A percentile compares a stretch with the other conserved stretches of the same genome.
These are phyloP conservation scores for Lichtheimia corymbifera DNA, from an alignment of 371 early-diverging fungal species.

Conservation along the genomic window DNA sequence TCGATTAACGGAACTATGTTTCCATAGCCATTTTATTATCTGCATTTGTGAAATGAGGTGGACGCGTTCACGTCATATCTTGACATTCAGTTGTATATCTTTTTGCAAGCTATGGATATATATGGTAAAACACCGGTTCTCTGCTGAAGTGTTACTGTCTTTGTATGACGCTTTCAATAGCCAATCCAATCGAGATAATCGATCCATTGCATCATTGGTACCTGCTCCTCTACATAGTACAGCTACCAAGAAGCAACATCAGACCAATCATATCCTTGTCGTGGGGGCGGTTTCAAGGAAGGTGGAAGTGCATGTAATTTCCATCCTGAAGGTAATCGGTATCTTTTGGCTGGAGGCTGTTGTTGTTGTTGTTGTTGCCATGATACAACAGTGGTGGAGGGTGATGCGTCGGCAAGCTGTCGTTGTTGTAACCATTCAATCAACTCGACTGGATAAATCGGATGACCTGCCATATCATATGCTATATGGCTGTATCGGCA, in stretches of 20 bases:
- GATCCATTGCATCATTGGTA: no score
- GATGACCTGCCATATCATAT: slow-evolving; percentile 18
- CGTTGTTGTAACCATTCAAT: slow-evolving; percentile 33
- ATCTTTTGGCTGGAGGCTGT: slow-evolving; percentile 12
- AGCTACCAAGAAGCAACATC: slow-evolving; percentile 32
- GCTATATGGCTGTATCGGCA: slow-evolving; percentile 44
- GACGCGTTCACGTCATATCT: no score
- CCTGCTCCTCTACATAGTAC: neutral
- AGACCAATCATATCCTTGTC: slow-evolving; percentile 32
- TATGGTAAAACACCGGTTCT: no score
- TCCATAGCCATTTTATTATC: no score
- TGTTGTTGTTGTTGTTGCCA: neutral
- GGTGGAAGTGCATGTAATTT: slow-evolving; percentile 40
- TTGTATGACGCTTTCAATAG: no score
- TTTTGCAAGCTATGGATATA: no score
- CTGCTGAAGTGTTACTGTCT: no score
- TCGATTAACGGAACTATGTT: no score
- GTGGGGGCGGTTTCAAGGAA: slow-evolving; percentile 42
- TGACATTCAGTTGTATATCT: no score
- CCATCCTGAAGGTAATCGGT: slow-evolving; percentile 43
- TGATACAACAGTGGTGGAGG: slow-evolving; percentile 5
- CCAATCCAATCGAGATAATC: no score
- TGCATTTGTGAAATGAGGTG: no score
- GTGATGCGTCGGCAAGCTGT: neutral
- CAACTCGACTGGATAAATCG: slow-evolving; percentile 26